Evolutionary conservation across 345 rosid species (phyloP).

Genomic region (Mangifera indica): DNA sequence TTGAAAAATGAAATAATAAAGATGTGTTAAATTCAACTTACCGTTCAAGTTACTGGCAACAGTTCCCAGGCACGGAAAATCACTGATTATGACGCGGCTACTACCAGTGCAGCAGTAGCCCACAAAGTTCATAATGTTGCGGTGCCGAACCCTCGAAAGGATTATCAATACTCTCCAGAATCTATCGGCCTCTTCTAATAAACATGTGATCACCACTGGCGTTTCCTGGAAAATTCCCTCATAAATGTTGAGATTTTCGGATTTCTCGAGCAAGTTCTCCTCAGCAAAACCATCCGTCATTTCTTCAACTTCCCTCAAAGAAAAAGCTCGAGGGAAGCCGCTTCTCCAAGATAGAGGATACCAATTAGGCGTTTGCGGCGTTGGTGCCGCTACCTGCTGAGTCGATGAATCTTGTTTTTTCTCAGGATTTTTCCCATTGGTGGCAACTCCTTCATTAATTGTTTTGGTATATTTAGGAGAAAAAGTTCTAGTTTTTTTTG

Average conservation of each 20-base stretch:
- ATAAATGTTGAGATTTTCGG: conserved; percentile 15
- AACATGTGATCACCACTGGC: conserved; percentile 29
- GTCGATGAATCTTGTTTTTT: background rate
- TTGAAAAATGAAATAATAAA: no score
- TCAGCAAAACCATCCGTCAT: conserved; percentile 39
- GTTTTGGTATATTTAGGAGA: no score
- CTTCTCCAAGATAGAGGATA: conserved; percentile 43
- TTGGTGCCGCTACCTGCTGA: background rate
- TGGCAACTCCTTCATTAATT: background rate
- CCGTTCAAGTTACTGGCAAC: conserved; percentile 34
- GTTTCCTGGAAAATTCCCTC: conserved; percentile 35
- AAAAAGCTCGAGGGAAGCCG: conserved; percentile 43
- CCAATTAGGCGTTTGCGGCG: conserved; percentile 26
- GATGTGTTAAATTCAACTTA: conserved; percentile 3
- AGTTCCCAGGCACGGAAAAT: conserved; percentile 33
- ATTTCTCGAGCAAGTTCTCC: background rate
- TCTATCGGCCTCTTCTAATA: conserved; percentile 30
- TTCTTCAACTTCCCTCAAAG: conserved; percentile 35
- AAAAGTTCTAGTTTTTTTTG: conserved; percentile 13
- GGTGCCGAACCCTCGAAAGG: conserved; percentile 39
- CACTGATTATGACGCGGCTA: conserved; percentile 32
- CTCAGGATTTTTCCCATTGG: background rate
- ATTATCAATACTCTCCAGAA: conserved; percentile 43
- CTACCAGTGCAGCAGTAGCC: conserved; percentile 45
- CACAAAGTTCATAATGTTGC: conserved; percentile 41